Conservation (phyloP, 2,329 filamentous ascomycete genomes). For the Hymenoscyphus scutula region DNA sequence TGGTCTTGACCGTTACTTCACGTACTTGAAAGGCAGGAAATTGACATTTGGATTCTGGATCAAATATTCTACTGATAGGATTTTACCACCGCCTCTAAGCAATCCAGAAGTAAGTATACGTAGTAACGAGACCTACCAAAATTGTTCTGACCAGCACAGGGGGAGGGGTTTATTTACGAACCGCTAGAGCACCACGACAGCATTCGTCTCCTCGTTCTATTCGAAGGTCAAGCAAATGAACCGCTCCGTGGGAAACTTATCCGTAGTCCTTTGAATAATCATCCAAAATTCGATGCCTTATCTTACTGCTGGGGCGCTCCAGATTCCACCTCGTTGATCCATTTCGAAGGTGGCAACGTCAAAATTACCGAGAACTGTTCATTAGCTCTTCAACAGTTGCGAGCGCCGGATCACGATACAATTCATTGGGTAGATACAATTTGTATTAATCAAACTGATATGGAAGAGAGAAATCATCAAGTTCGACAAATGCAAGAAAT, state of each 20-base stretch:
- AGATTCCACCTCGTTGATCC: neutral
- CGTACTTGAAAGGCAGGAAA: neutral
- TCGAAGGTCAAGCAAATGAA: neutral
- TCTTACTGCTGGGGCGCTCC: neutral
- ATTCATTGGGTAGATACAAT: constrained; percentile 5
- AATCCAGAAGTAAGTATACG: neutral
- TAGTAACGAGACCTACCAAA: neutral
- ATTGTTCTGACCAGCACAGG: neutral
- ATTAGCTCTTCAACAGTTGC: neutral
- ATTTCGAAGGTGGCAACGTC: neutral
- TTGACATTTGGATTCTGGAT: neutral
- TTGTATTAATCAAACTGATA: neutral
- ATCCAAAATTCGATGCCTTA: neutral
- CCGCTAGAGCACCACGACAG: neutral
- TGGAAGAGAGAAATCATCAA: neutral
- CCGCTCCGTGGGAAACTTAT: neutral
- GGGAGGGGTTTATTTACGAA: neutral
- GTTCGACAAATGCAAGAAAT: neutral
- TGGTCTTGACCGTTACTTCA: neutral
- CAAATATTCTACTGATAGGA: neutral
- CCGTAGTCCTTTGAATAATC: neutral
- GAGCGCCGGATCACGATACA: neutral
- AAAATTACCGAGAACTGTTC: neutral
- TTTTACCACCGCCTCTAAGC: neutral
- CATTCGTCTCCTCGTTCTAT: neutral